Percentiles rank a stretch among this genome's conserved stretches.
Evolutionary conservation across 805 yeast genomes (phyloP).

Genomic region (Candida arabinofermentans): DNA sequence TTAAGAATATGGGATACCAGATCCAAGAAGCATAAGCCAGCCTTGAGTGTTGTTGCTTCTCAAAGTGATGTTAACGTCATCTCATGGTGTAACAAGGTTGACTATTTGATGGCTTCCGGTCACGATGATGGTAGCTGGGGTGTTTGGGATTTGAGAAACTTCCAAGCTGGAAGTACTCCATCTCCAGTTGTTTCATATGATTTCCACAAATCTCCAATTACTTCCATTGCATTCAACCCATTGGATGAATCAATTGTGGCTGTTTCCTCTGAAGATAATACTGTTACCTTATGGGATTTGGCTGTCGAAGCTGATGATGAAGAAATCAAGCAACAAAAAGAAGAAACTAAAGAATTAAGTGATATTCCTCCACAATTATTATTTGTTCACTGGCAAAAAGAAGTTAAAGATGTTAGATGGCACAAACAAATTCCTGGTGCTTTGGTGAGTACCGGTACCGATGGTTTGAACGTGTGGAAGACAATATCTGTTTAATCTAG

Average conservation of each 20-base stretch:
- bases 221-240: constrained; percentile 93
- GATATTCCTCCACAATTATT: constrained; percentile 93
- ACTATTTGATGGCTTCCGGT: constrained; percentile 87
- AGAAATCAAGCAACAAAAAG: constrained; percentile 82
- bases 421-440: constrained; percentile 96
- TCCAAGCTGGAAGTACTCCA: constrained; percentile 56
- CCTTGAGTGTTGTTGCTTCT: constrained; percentile 78
- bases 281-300: constrained; percentile 96
- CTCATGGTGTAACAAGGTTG: constrained; percentile 88
- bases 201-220: constrained; percentile 91
- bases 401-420: constrained; percentile 98
- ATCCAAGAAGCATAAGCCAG: constrained; percentile 87
- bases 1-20: constrained; percentile 96
- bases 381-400: constrained; percentile 97
- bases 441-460: constrained; percentile 90
- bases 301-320: constrained; percentile 99
- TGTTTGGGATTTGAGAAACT: constrained; percentile 92
- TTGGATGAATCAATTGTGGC: constrained; percentile 93
- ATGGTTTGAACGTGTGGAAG: constrained; percentile 93
- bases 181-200: constrained; percentile 91
- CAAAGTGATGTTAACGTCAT: constrained; percentile 86
- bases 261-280: constrained; percentile 93
- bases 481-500: constrained; percentile 75
- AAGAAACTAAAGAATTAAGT: constrained; percentile 72
- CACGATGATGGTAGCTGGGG: constrained; percentile 98